Evolutionary conservation across 768 basidiomycete genomes (phyloP).

Genomic region (Termitomyces sp.): DNA sequence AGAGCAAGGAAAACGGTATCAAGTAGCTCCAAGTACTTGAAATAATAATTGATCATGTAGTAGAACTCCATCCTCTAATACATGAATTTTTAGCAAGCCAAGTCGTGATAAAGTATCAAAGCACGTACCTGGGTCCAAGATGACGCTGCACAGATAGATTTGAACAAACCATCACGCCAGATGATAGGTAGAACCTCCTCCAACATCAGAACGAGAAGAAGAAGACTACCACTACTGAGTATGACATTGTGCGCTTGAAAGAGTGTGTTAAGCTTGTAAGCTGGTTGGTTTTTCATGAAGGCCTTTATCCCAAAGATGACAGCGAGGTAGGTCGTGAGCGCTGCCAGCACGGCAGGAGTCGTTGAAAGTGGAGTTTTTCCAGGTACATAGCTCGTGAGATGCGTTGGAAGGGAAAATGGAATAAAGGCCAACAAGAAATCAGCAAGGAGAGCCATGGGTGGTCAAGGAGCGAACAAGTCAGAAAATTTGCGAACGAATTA

Average conservation of each 20-base stretch:
- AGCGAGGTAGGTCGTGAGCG: conserved; percentile 79
- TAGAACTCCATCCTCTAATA: conserved; percentile 89
- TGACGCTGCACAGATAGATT: conserved; percentile 66
- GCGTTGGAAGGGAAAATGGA: conserved; percentile 53
- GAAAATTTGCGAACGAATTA: conserved; percentile 14
- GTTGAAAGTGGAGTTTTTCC: conserved; percentile 83
- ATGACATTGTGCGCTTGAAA: conserved; percentile 92
- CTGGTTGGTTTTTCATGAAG: conserved; percentile 73
- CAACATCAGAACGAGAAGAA: conserved; percentile 83
- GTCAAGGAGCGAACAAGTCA: conserved; percentile 13
- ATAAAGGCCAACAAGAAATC: conserved; percentile 59
- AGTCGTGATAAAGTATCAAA: conserved; percentile 5
- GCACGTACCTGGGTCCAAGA: conserved; percentile 86
- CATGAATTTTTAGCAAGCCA: conserved; percentile 2
- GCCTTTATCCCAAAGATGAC: conserved; percentile 82
- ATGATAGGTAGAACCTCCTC: conserved; percentile 87
- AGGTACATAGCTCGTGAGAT: conserved; percentile 60
- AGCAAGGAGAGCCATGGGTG: conserved; percentile 66
- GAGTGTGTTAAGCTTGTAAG: conserved; percentile 72
- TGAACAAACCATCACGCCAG: conserved; percentile 66
- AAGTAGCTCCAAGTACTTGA: conserved; percentile 94
- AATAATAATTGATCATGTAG: conserved; percentile 99
- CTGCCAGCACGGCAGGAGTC: conserved; percentile 60
- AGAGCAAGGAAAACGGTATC: conserved; percentile 96
- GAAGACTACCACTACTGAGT: conserved; percentile 76